phyloP scores from a whole-genome alignment of 345 rosid species.

The Xanthoceras sorbifolium region DNA sequence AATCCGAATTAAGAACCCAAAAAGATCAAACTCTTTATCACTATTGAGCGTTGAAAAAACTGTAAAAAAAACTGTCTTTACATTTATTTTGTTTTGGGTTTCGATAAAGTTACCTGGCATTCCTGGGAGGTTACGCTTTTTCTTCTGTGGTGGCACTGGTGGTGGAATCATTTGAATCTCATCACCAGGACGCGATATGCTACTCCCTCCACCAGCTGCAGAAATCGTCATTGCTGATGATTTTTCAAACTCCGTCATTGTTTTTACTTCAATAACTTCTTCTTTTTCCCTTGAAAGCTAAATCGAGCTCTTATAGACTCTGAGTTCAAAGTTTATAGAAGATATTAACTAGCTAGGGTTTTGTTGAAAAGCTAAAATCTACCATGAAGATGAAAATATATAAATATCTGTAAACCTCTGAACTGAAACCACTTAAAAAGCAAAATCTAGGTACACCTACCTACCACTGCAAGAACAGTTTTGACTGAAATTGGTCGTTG shows the following conservation, averaged over 20 bases:
- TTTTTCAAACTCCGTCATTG: constrained; percentile 43
- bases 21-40: constrained; percentile 1
- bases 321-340: background rate
- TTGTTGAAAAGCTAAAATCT: background rate
- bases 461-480: constrained; percentile 4
- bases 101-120: constrained; percentile 59
- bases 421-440: background rate
- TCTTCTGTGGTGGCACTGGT: constrained; percentile 39
- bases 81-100: background rate
- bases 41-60: background rate
- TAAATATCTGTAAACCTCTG: background rate
- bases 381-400: background rate
- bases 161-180: constrained; percentile 31
- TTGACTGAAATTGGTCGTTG: constrained; percentile 6
- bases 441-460: background rate
- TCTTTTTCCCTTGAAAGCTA: background rate
- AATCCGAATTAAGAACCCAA: background rate
- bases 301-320: background rate
- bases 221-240: constrained; percentile 46
- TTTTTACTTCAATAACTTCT: background rate
- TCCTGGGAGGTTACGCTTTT: constrained; percentile 82
- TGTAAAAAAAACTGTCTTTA: too few species aligned
- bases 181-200: constrained; percentile 29
- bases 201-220: constrained; percentile 45
- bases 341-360: constrained; percentile 10